Evolutionary conservation across 768 basidiomycete genomes (phyloP).

Genomic region (Crepidotus variabilis): DNA sequence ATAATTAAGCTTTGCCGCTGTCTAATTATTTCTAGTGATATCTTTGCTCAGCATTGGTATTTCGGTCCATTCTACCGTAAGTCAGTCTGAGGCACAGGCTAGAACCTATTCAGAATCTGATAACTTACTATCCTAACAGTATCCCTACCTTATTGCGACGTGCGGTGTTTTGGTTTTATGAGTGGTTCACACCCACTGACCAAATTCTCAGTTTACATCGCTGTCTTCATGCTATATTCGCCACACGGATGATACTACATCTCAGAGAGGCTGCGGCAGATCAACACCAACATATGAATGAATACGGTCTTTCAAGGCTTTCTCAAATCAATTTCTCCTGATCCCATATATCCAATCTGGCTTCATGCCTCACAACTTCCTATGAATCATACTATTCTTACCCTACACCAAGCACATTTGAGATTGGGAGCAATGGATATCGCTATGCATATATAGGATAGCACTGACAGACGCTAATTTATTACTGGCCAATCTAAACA

Average conservation of each 20-base stretch:
- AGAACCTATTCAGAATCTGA: not conserved
- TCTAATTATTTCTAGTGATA: not conserved
- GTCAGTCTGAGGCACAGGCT: not conserved
- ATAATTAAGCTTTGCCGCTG: not conserved
- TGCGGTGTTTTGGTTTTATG: not conserved
- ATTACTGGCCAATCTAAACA: too few relatives aligned
- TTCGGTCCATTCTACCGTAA: not conserved
- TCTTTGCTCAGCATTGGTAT: not conserved
- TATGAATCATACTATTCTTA: too few relatives aligned
- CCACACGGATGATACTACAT: not conserved
- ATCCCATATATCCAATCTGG: not conserved
- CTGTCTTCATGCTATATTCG: not conserved
- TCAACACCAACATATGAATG: not conserved
- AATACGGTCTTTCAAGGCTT: too few relatives aligned
- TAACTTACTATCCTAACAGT: not conserved
- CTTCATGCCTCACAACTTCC: too few relatives aligned
- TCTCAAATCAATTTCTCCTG: not conserved
- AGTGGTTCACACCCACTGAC: not conserved
- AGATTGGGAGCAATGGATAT: too few relatives aligned
- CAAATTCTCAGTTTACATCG: not conserved
- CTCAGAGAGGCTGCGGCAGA: not conserved
- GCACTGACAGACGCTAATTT: too few relatives aligned
- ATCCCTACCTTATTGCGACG: not conserved
- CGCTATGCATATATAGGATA: too few relatives aligned
- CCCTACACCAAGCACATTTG: too few relatives aligned